These are phyloP conservation scores for Xylaria castorea DNA, from an alignment of 495 filamentous ascomycete genomes.

Conservation along the genomic window DNA sequence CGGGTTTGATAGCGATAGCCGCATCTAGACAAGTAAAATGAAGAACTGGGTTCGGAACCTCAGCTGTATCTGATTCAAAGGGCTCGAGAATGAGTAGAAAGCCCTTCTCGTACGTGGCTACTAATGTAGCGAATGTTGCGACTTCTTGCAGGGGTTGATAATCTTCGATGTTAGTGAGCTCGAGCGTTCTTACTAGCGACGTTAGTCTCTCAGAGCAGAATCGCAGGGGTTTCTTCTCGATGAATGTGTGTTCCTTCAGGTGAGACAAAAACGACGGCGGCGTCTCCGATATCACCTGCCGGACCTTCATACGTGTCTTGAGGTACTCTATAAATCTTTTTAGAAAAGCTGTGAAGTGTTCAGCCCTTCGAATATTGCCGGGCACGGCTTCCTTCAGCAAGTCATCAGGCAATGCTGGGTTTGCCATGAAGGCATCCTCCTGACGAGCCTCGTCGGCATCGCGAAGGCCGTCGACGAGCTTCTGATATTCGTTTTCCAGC, in stretches of 20 bases:
- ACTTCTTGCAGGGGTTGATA: conserved; percentile 97
- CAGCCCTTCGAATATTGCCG: conserved; percentile 93
- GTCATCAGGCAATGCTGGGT: conserved; percentile 85
- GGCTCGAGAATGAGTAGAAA: conserved; percentile 96
- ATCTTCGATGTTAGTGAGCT: conserved; percentile 97
- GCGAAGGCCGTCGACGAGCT: conserved; percentile 90
- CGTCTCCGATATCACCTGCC: conserved; percentile 95
- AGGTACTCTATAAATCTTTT: conserved; percentile 98
- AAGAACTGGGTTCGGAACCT: conserved; percentile 92
- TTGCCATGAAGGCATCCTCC: conserved; percentile 96
- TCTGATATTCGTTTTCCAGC: conserved; percentile 92
- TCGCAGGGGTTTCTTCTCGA: conserved; percentile 92
- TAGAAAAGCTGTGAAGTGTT: conserved; percentile 95
- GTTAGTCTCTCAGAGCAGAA: conserved; percentile 97
- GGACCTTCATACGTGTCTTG: conserved; percentile 97
- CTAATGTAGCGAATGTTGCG: conserved; percentile 96
- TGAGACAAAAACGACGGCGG: conserved; percentile 93
- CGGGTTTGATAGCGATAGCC: conserved; percentile 96
- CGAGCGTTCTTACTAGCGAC: conserved; percentile 92
- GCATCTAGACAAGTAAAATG: conserved; percentile 98
- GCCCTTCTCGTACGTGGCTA: conserved; percentile 96
- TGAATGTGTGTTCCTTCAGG: conserved; percentile 93
- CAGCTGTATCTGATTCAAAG: conserved; percentile 93
- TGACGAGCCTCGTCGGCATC: conserved; percentile 86
- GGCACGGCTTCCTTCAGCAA: conserved; percentile 92